Percentiles rank a stretch among this genome's conserved stretches.
Evolutionary conservation across 1,139 yeast genomes (phyloP).

Genomic region (Scheffersomyces stambukii): DNA sequence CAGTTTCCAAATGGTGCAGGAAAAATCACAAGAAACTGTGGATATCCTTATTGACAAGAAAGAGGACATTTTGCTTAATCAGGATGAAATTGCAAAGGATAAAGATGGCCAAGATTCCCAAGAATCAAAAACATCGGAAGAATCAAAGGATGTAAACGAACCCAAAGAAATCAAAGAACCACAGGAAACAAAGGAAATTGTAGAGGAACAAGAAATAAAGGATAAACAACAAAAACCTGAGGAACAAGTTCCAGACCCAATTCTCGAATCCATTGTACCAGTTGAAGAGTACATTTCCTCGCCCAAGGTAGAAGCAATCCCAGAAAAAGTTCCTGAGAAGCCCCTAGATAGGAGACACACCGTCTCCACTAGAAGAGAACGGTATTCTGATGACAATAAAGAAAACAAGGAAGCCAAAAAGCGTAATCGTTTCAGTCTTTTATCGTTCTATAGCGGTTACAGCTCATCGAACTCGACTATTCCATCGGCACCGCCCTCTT

Average conservation of each 20-base stretch:
- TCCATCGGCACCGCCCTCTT: conserved; percentile 10
- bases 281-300: conserved; percentile 11
- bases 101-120: no score
- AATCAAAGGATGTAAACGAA: no score
- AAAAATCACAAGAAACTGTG: conserved; percentile 6
- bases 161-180: no score
- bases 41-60: no score
- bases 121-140: no score
- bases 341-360: conserved; percentile 9
- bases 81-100: no score
- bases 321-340: conserved; percentile 3
- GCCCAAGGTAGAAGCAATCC: conserved; percentile 2
- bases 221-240: conserved; percentile 2
- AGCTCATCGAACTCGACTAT: conserved; percentile 20
- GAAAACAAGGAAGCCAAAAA: conserved; percentile 35
- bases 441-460: conserved; percentile 46
- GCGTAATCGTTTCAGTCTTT: conserved; percentile 48
- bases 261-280: conserved; percentile 9
- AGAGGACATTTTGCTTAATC: no score
- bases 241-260: conserved; percentile 4
- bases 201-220: conserved; percentile 2
- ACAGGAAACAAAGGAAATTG: neutral
- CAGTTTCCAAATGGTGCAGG: conserved; percentile 3
- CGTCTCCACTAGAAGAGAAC: conserved; percentile 5
- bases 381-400: conserved; percentile 14